Evolutionary conservation across 306 rosid genomes (phyloP).

Genomic region (Cicer cuneatum): DNA sequence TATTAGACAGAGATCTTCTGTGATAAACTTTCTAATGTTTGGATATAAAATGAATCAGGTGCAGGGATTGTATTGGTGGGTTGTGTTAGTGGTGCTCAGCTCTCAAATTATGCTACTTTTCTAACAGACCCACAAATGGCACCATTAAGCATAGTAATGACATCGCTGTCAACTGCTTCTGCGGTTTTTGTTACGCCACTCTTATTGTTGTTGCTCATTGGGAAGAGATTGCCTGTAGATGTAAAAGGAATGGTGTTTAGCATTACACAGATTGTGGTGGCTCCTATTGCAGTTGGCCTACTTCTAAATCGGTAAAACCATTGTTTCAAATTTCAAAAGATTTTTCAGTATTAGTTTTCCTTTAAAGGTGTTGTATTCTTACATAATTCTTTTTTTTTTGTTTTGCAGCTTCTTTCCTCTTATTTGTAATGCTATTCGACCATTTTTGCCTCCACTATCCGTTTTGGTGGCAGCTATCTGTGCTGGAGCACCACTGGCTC

Average conservation of each 20-base stretch:
- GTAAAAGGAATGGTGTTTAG: constrained; percentile 96
- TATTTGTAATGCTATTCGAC: constrained; percentile 70
- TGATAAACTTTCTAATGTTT: constrained; percentile 46
- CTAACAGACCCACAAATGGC: constrained; percentile 89
- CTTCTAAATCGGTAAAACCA: constrained; percentile 74
- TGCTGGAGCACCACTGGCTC: constrained; percentile 96
- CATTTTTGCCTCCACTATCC: constrained; percentile 84
- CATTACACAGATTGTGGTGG: constrained; percentile 85
- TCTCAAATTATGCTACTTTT: constrained; percentile 89
- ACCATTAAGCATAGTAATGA: constrained; percentile 94
- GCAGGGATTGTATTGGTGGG: constrained; percentile 92
- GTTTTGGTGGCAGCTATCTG: constrained; percentile 85
- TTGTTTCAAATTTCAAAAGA: constrained; percentile 1
- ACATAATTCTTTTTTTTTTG: constrained; percentile 35
- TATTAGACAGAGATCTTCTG: constrained; percentile 26
- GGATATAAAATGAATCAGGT: constrained; percentile 61
- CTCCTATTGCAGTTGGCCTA: constrained; percentile 84
- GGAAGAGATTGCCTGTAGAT: constrained; percentile 91
- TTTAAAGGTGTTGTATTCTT: constrained; percentile 32
- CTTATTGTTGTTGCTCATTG: constrained; percentile 82
- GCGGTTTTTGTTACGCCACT: constrained; percentile 89
- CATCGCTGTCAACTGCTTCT: constrained; percentile 90
- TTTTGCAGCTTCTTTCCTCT: constrained; percentile 81
- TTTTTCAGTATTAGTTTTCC: constrained; percentile 20
- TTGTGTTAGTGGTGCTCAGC: constrained; percentile 98